Conservation (phyloP, 2,329 filamentous ascomycete genomes). For the Alternaria dauci region DNA sequence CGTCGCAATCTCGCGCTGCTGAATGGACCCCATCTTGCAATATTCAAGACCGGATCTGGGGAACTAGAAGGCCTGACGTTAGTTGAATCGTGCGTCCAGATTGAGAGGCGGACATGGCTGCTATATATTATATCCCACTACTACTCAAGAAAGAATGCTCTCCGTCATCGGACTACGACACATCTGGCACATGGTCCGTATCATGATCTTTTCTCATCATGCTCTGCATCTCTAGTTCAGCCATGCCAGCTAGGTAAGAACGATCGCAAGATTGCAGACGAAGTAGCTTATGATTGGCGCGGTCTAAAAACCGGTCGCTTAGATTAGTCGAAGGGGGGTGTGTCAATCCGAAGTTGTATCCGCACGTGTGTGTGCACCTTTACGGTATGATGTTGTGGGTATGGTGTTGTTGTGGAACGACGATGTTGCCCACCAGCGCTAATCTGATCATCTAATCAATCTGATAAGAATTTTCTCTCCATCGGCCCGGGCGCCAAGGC, state of each 20-base stretch:
- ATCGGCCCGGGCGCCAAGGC: slow-evolving; percentile 20
- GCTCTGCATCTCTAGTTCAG: neutral
- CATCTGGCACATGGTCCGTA: neutral
- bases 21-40: slow-evolving; percentile 28
- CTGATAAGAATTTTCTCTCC: slow-evolving; percentile 33
- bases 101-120: neutral
- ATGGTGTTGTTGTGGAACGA: slow-evolving; percentile 1
- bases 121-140: neutral
- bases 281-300: neutral
- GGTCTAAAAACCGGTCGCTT: neutral
- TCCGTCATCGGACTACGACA: neutral
- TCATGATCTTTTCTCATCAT: neutral
- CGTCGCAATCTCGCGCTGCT: slow-evolving; percentile 39
- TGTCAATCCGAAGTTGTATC: neutral
- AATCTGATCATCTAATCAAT: slow-evolving; percentile 38
- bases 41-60: neutral
- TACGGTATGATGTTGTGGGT: neutral
- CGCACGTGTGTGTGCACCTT: neutral
- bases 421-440: neutral
- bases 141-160: neutral
- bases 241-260: neutral
- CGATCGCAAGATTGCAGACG: neutral
- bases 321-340: no score
- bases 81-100: neutral
- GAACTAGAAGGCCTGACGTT: neutral